Base-by-base conservation (phyloP, 768 basidiomycete genomes). In the Leccinum subgranulosum region DNA sequence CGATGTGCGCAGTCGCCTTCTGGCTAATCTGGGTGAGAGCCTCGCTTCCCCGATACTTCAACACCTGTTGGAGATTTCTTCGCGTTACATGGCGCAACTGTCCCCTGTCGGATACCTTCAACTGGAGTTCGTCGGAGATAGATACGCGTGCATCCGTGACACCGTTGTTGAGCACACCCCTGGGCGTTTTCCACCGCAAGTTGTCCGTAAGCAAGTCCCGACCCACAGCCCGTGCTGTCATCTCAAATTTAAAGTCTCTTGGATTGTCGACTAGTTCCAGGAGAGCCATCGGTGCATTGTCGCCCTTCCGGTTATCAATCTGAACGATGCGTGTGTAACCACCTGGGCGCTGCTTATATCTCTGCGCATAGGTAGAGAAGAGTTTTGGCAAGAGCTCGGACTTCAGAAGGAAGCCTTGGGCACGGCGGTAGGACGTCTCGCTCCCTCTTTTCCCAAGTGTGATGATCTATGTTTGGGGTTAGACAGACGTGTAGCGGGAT, bases 211-310 rank as follows among this genome's bases (percentile, higher is more conserved):
- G 66, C 34, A 93, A 64, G 66, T 98, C 95, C 79, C 90, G 85
- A 1, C 94, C 97, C 29, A 95, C 81, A 2, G 92, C 84, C 53
- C 92, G 84, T 23, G 96, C 90, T 15, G 91, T 88, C 79, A 95
- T 84, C 70, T 95, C 93, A 69, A 86, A 90, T 59, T 87, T 85
- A 45, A 98, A 76, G 75, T 99, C 97, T 57, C 82, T 79, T 15
- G 93, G 92, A 66, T 90, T 90, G 77, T 98, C 97, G 29, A 98
- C 95, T n/a, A 99, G 79, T 71, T 96, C 92, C 46, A 99, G 73
- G 60, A 99, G 84, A 4, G 95, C 94, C 65, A 87, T 81, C 2
- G 94, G 93, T 25, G 97, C 97, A 65, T 95, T 92, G 77, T 99
- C 97, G 14, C 95, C 94, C 55, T 76, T 79, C 6, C 96, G 84